Evolutionary conservation across 371 early-diverging fungal genomes (phyloP).

Genomic region (Apophysomyces ossiformis): DNA sequence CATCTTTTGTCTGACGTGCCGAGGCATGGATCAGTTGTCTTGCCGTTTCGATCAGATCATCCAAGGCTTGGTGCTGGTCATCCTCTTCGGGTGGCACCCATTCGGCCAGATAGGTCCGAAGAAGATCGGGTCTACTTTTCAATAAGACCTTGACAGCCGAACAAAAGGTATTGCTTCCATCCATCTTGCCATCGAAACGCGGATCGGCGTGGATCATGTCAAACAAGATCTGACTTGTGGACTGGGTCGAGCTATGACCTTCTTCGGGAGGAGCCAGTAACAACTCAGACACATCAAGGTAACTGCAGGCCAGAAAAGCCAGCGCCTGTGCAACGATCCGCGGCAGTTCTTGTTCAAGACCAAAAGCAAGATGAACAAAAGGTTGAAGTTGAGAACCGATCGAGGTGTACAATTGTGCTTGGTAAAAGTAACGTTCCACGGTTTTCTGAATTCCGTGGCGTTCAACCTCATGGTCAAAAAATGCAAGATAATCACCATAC

Average conservation of each 20-base stretch:
- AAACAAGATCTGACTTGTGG: slow-evolving; percentile 26
- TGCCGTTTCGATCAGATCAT: slow-evolving; percentile 22
- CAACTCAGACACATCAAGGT: slow-evolving; percentile 20
- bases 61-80: slow-evolving; percentile 14
- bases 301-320: slow-evolving; percentile 40
- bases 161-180: slow-evolving; percentile 35
- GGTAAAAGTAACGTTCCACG: slow-evolving; percentile 25
- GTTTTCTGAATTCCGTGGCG: slow-evolving; percentile 29
- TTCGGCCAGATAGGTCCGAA: slow-evolving; percentile 34
- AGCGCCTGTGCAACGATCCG: slow-evolving; percentile 37
- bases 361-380: slow-evolving; percentile 43
- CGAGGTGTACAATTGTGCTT: slow-evolving; percentile 20
- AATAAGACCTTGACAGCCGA: slow-evolving; percentile 33
- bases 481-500: slow-evolving; percentile 36
- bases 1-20: slow-evolving; percentile 4
- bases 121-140: slow-evolving; percentile 34
- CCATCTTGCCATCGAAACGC: slow-evolving; percentile 43
- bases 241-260: background rate
- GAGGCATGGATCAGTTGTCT: slow-evolving; percentile 17
- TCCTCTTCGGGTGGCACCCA: slow-evolving; percentile 18
- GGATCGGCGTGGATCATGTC: slow-evolving; percentile 37
- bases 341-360: slow-evolving; percentile 40
- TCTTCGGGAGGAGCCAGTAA: background rate
- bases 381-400: slow-evolving; percentile 47
- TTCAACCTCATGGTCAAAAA: slow-evolving; percentile 35